These are phyloP conservation scores for Asterochloris erici DNA, from an alignment of 139 green algal species.

Conservation along the genomic window DNA sequence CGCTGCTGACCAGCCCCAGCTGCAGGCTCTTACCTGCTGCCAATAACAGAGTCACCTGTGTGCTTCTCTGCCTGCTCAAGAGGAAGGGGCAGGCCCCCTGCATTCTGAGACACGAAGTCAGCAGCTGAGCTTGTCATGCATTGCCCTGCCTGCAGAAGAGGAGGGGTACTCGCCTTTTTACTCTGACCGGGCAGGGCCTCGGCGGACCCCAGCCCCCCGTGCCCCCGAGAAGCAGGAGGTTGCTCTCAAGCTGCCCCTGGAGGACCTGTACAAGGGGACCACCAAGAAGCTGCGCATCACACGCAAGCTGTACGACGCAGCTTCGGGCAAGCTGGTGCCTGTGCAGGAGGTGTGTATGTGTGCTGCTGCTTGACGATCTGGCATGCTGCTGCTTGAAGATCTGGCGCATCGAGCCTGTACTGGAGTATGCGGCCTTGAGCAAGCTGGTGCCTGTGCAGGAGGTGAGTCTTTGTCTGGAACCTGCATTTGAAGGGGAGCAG, in stretches of 20 bases:
- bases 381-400: no score
- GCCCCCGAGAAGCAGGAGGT: slow-evolving; percentile 1
- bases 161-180: not conserved
- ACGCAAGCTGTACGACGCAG: slow-evolving; percentile 21
- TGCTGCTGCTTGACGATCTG: not conserved
- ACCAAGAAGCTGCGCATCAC: slow-evolving; percentile 46
- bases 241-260: slow-evolving; percentile 35
- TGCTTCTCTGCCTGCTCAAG: no score
- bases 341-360: slow-evolving; percentile 51
- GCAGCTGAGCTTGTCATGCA: not conserved
- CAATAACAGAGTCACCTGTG: no score
- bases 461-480: not conserved
- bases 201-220: not conserved
- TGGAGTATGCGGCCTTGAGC: no score
- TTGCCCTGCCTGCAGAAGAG: not conserved
- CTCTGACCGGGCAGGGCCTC: not conserved
- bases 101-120: not conserved
- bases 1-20: no score
- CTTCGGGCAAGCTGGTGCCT: slow-evolving; percentile 12
- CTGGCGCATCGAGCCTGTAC: no score
- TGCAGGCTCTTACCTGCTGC: no score
- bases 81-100: not conserved
- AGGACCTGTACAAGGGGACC: slow-evolving; percentile 77
- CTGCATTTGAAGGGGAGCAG: no score
- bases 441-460: not conserved